Percentiles rank a stretch among this genome's conserved stretches.
Evolutionary conservation across 106 monocot genomes (phyloP).

Genomic region (Acorus gramineus): DNA sequence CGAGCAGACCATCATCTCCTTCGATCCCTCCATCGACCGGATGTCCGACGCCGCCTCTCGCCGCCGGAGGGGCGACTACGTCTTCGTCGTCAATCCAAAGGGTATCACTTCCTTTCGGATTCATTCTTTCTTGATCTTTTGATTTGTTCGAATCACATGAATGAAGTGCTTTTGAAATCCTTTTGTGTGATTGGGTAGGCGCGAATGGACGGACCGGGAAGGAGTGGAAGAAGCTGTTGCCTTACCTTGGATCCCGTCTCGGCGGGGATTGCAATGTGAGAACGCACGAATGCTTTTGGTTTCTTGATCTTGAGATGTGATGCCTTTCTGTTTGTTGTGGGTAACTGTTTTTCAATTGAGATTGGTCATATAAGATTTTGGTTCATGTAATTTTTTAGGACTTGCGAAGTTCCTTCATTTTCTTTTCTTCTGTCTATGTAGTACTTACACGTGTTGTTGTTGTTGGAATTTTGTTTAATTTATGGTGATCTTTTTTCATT

Average conservation of each 20-base stretch:
- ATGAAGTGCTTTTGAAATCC: neutral
- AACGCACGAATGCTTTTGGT: neutral
- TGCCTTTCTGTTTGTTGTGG: neutral
- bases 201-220: slow-evolving; percentile 89
- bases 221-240: slow-evolving; percentile 97
- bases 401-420: no score
- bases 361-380: no score
- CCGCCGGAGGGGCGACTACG: slow-evolving; percentile 45
- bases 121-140: neutral
- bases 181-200: slow-evolving; percentile 26
- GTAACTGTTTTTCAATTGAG: neutral
- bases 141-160: neutral
- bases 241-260: slow-evolving; percentile 51
- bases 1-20: slow-evolving; percentile 1
- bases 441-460: no score
- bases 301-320: neutral
- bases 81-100: slow-evolving; percentile 86
- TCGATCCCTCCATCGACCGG: slow-evolving; percentile 14
- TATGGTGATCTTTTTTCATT: no score
- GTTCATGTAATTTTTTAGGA: no score
- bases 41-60: slow-evolving; percentile 1
- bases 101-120: slow-evolving; percentile 20
- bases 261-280: slow-evolving; percentile 65
- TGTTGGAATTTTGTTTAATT: no score
- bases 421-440: no score